These are phyloP conservation scores for Lactarius psammicola DNA, from an alignment of 768 basidiomycete genomes.

Conservation along the genomic window DNA sequence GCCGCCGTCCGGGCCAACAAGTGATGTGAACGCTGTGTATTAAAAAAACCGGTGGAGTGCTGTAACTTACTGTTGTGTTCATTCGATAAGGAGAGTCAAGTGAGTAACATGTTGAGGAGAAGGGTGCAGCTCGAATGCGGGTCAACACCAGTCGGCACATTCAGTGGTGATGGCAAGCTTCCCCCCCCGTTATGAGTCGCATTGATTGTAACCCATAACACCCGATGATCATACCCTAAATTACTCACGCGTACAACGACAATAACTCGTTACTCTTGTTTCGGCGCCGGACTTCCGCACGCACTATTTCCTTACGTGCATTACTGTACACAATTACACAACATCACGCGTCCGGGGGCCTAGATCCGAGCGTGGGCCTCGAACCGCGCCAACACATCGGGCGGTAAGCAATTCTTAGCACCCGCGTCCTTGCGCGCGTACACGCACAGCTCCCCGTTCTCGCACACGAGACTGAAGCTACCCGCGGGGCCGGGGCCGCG, in stretches of 20 bases:
- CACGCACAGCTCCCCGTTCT: slow-evolving; percentile 2
- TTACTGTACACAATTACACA: neutral
- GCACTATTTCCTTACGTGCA: neutral
- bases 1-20: neutral
- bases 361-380: neutral
- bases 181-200: too few species aligned
- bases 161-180: too few species aligned
- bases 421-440: slow-evolving; percentile 9
- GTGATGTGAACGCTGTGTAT: neutral
- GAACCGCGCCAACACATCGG: slow-evolving; percentile 13
- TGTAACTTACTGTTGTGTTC: too few species aligned
- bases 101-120: too few species aligned
- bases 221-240: neutral
- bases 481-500: slow-evolving; percentile 17
- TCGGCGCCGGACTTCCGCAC: neutral
- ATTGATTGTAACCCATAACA: neutral
- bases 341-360: neutral
- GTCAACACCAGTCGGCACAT: too few species aligned
- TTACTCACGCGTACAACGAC: neutral
- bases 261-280: neutral
- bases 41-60: neutral
- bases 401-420: slow-evolving; percentile 12
- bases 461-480: slow-evolving; percentile 18
- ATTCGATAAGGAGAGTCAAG: neutral
- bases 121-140: too few species aligned